Percentiles rank a stretch among this genome's conserved stretches.
These are phyloP conservation scores for Sclerospora graminicola DNA, from an alignment of 352 stramenopile species.

Conservation along the genomic window DNA sequence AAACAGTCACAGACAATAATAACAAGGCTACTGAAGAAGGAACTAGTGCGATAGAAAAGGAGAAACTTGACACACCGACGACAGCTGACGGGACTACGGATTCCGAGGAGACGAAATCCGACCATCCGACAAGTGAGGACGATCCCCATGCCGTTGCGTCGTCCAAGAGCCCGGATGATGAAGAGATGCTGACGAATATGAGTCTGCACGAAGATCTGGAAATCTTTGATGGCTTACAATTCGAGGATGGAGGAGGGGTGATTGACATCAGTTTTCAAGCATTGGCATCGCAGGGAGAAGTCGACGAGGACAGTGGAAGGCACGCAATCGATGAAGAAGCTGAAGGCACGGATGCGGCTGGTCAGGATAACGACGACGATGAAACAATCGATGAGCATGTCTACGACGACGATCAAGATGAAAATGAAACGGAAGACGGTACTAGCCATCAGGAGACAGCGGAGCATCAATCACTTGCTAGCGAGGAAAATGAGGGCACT, in stretches of 20 bases:
- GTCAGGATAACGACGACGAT: constrained; percentile 31
- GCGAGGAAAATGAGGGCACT: constrained; percentile 1
- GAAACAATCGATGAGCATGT: constrained; percentile 36
- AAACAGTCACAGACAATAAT: background rate
- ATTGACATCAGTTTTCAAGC: constrained; percentile 57
- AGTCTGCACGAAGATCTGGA: constrained; percentile 71
- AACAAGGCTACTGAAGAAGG: constrained; percentile 7
- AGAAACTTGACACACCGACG: constrained; percentile 8
- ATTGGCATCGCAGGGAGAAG: constrained; percentile 9
- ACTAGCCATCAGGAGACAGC: constrained; percentile 5
- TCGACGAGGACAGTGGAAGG: constrained; percentile 18
- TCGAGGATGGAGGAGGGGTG: constrained; percentile 71
- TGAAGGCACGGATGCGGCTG: constrained; percentile 28
- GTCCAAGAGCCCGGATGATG: constrained; percentile 29
- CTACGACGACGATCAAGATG: constrained; percentile 56
- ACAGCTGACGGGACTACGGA: constrained; percentile 16
- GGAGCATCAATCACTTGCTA: constrained; percentile 4
- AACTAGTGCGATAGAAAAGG: constrained; percentile 3
- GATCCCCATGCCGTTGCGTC: background rate
- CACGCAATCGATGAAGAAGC: constrained; percentile 23
- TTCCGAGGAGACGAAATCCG: constrained; percentile 28
- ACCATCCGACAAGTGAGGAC: constrained; percentile 6
- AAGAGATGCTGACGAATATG: constrained; percentile 58
- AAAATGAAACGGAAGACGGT: constrained; percentile 36
- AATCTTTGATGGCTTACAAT: constrained; percentile 82